Evolutionary conservation across 2,329 filamentous ascomycete genomes (phyloP).

Genomic region (Venturia oleaginea): DNA sequence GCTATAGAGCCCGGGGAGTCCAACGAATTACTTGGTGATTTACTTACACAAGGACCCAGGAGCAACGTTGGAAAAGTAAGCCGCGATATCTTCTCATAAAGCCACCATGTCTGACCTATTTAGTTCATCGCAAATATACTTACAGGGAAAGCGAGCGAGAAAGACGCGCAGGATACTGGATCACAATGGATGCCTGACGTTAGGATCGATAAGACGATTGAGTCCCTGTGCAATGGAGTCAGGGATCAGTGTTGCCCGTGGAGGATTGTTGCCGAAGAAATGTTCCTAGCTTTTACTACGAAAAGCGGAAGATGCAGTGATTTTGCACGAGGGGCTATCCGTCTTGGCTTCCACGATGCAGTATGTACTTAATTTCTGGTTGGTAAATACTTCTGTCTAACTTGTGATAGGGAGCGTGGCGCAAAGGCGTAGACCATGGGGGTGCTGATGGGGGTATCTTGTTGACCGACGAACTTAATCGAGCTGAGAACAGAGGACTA

Average conservation of each 20-base stretch:
- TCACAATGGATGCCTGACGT: slow-evolving; percentile 4
- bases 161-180: slow-evolving; percentile 18
- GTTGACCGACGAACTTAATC: slow-evolving; percentile 21
- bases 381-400: neutral
- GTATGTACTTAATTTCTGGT: neutral
- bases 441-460: slow-evolving; percentile 27
- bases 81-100: neutral
- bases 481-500: slow-evolving; percentile 24
- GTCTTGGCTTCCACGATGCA: slow-evolving; percentile 28
- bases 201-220: too few relatives aligned
- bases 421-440: slow-evolving; percentile 21
- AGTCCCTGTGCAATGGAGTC: slow-evolving; percentile 18
- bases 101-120: neutral
- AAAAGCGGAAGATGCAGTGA: slow-evolving; percentile 25
- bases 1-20: slow-evolving; percentile 19
- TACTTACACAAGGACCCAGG: slow-evolving; percentile 23
- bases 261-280: slow-evolving; percentile 25
- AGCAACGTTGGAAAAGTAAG: slow-evolving; percentile 15
- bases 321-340: slow-evolving; percentile 25
- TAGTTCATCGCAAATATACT: slow-evolving; percentile 25
- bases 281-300: slow-evolving; percentile 22
- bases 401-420: slow-evolving; percentile 21
- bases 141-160: slow-evolving; percentile 19
- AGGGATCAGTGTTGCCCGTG: slow-evolving; percentile 27
- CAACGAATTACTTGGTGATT: slow-evolving; percentile 27